Evolutionary conservation across 768 basidiomycete species (phyloP), one percentile per base, ranked within the genome.

Genomic region (Russula sp.): DNA sequence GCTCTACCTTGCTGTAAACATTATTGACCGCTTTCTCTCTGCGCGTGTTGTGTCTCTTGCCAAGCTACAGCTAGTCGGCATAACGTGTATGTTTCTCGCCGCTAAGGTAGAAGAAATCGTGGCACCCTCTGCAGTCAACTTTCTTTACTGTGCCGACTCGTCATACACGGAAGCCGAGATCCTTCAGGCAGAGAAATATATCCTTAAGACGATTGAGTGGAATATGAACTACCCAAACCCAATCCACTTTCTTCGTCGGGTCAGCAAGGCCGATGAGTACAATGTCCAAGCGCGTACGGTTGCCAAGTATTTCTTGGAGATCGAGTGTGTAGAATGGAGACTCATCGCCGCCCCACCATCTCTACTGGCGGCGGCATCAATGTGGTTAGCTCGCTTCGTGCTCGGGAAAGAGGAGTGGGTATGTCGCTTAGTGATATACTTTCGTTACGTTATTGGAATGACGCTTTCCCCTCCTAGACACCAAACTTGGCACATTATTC

Each of bases 101-200:
- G 83, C 91, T 41, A 98, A 98, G 73, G 92, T 88, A 64, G 95
- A 98, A 73, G 94, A 97, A 73, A 93, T 93, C 45, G 83, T 92
- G 65, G 85, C 92, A 10, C 95, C 95, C 0, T 86, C 88, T 25
- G 86, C 93, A 32, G 75, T 76, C 34, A 90, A 94, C 74, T 87
- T 96, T 70, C 80, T 88, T 20, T 80, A 81, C 70, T 86, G 92
- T 68, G 83, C 90, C 41, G 91, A 95, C 61, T 83, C 84, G 5
- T 83, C 86, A 13, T 93, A 86, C 73, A 80, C 79, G 14, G 82
- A 86, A 66, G 80, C 85, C 0, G 93, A 97, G 67, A 88, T 98
- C 61, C 81, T 93, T 60, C 85, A 88, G 54, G 93, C 95, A 2
- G 94, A 98, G 74, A 79, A 86, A 63, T 96, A 95, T 68, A 83